A percentile compares a stretch with the other conserved stretches of the same genome.
These are phyloP conservation scores for Nowakowskiella sp. DNA, from an alignment of 192 early-diverging fungal genomes.

Conservation along the genomic window DNA sequence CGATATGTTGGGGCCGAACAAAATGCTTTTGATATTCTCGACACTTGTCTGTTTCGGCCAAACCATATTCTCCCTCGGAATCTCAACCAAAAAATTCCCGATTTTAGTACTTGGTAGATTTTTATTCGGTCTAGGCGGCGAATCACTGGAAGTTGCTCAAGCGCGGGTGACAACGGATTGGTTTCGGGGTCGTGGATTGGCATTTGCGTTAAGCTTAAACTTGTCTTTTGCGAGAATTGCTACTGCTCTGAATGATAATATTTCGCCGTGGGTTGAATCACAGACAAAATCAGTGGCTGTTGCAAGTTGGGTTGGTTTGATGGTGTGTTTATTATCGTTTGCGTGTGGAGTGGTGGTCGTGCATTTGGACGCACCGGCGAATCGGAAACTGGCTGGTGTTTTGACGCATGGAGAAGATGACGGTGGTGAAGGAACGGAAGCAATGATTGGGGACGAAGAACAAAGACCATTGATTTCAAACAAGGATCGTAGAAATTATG, in stretches of 20 bases:
- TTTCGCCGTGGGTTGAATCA: conserved; percentile 43
- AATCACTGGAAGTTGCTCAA: conserved; percentile 53
- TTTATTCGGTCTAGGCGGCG: conserved; percentile 58
- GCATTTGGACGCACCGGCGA: conserved; percentile 36
- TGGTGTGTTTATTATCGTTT: conserved; percentile 33
- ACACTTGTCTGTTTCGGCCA: conserved; percentile 46
- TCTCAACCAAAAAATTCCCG: conserved; percentile 30
- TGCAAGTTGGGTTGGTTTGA: conserved; percentile 47
- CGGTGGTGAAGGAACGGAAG: background rate
- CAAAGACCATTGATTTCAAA: too few species aligned
- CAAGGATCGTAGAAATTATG: conserved; percentile 1
- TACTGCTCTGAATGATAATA: conserved; percentile 49
- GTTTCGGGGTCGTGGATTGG: conserved; percentile 50
- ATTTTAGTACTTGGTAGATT: conserved; percentile 49
- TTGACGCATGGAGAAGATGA: conserved; percentile 8
- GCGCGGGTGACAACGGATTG: conserved; percentile 50
- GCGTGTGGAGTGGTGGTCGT: conserved; percentile 28
- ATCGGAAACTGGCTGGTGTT: conserved; percentile 36
- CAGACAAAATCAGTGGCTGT: conserved; percentile 3
- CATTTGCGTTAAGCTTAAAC: conserved; percentile 51
- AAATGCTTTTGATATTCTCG: conserved; percentile 45
- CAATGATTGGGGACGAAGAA: too few species aligned
- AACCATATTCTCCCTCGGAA: conserved; percentile 50
- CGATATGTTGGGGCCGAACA: conserved; percentile 40
- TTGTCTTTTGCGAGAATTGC: conserved; percentile 45